Evolutionary conservation across 1,284 basidiomycete species (phyloP).

Genomic region (Ganoderma resinaceum): DNA sequence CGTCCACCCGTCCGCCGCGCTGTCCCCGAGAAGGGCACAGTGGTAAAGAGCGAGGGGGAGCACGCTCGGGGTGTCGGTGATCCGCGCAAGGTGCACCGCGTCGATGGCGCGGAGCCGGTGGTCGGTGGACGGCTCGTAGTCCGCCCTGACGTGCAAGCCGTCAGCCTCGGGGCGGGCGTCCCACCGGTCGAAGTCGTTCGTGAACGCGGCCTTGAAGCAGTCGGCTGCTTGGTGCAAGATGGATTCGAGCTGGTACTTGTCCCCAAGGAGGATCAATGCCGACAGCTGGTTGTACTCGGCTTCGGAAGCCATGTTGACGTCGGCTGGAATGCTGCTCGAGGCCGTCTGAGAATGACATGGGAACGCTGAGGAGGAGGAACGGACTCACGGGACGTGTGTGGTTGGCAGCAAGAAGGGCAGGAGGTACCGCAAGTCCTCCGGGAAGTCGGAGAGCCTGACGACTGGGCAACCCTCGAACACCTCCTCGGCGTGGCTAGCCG

Average conservation of each 20-base stretch:
- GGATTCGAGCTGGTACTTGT: background rate
- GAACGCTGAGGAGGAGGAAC: background rate
- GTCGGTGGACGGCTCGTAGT: background rate
- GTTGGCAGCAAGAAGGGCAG: background rate
- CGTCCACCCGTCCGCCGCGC: background rate
- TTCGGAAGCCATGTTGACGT: background rate
- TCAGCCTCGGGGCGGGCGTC: background rate
- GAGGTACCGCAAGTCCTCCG: background rate
- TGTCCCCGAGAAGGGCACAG: slow-evolving; percentile 4
- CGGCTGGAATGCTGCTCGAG: background rate
- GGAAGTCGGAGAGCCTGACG: background rate
- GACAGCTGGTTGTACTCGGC: background rate
- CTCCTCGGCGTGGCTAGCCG: background rate
- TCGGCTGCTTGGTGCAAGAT: background rate
- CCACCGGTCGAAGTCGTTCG: background rate
- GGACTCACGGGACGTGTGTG: background rate
- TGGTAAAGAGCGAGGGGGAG: slow-evolving; percentile 12
- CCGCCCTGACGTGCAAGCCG: background rate
- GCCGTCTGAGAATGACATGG: background rate
- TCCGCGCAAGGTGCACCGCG: slow-evolving; percentile 6
- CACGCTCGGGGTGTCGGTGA: slow-evolving; percentile 9
- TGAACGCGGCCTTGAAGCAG: background rate
- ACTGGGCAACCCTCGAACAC: background rate
- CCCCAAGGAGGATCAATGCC: background rate
- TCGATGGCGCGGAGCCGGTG: slow-evolving; percentile 1